Evolutionary conservation across 768 basidiomycete species (phyloP), one percentile per base, ranked within the genome.

Genomic region (Mycena kentingensis): DNA sequence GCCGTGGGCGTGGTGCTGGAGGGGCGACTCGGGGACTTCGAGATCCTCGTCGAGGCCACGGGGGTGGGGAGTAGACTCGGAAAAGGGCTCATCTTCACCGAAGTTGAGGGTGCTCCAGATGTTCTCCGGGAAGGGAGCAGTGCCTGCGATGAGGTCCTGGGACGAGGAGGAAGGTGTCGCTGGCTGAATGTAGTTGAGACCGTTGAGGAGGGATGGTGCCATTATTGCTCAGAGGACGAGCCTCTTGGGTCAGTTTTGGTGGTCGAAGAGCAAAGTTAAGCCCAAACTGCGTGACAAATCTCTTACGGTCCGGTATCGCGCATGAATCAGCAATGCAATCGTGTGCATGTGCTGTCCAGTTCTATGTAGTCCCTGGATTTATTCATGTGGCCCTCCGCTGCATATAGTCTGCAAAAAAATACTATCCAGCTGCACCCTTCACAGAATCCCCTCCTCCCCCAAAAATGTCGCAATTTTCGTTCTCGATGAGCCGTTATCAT

Each of bases 21-120:
- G 71, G 4, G 80, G 77, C 15, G 77, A 71, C 57, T 75, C 73
- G 27, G 60, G 37, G 5, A 74, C 76, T 25, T 81, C 77, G 13
- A 77, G 75, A 15, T 80, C 77, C 28, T 83, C 76, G n/a, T 79
- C 77, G 3, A 74, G 67, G 18, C 64, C 67, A 22, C 68, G 63
- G 5, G 63, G 38, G 44, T 68, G 70, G 53, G 63, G 66, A 44
- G 70, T 71, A 51, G 70, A 75, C 24, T 73, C 63, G 35, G 67
- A 62, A 37, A 77, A 61, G n/a, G 82, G 71, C 18, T 91, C 90
- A 62, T 90, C 88, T 0, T 82, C 82, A 53, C 90, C 84, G 65
- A 93, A 93, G 7, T 83, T 70, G 50, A 93, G 76, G 68, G 89
- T 85, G 13, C 88, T 87, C 92, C 92, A 93, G 48, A 93, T 76